These are phyloP conservation scores for Aspergillus diversus DNA, from an alignment of 495 filamentous ascomycete genomes.

Conservation along the genomic window DNA sequence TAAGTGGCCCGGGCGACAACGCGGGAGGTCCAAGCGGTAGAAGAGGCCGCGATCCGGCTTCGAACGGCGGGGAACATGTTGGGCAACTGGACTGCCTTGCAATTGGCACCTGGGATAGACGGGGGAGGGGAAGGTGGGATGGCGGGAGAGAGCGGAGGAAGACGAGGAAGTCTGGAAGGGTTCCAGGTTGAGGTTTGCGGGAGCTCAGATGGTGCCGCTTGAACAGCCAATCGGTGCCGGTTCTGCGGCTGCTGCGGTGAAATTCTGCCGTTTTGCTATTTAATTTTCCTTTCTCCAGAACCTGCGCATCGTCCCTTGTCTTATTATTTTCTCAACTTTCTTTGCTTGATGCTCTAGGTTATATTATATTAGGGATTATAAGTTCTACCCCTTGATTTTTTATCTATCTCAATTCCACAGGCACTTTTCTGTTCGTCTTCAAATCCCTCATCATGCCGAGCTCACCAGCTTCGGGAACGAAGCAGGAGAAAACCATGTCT, in stretches of 20 bases:
- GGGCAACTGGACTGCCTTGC: conserved; percentile 28
- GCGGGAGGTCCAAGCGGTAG: conserved; percentile 41
- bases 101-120: conserved; percentile 13
- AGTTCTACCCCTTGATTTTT: conserved; percentile 15
- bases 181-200: conserved; percentile 28
- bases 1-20: conserved; percentile 45
- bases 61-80: conserved; percentile 62
- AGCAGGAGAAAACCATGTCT: conserved; percentile 75
- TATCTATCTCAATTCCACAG: conserved; percentile 6
- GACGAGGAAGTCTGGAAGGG: conserved; percentile 26
- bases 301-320: conserved; percentile 1
- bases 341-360: too few species aligned
- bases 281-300: conserved; percentile 15
- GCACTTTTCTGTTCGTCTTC: not conserved
- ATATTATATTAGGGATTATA: not conserved
- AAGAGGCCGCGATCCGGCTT: conserved; percentile 48
- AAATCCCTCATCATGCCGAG: conserved; percentile 41
- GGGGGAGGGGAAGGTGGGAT: conserved; percentile 20
- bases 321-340: not conserved
- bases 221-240: conserved; percentile 29
- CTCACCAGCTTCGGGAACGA: conserved; percentile 36
- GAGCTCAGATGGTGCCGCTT: conserved; percentile 23
- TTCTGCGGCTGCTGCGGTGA: conserved; percentile 22
- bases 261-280: conserved; percentile 28
- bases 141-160: conserved; percentile 31